Evolutionary conservation across 257 asterid genomes (phyloP), one percentile per base, ranked within the genome.

Genomic region (Lavandula angustifolia): DNA sequence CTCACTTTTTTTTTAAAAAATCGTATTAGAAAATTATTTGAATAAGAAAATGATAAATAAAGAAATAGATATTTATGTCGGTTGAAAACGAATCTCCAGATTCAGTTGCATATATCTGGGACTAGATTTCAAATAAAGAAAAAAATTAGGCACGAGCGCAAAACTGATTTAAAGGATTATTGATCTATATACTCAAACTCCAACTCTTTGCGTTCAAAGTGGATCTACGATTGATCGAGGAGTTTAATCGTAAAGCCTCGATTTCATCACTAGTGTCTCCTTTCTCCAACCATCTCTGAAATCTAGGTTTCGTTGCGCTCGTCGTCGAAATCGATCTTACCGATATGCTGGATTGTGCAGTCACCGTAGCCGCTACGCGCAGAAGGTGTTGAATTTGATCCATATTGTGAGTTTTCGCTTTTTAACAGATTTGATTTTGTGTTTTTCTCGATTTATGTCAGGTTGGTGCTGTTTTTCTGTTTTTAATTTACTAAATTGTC

Each of bases 171-270:
- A 10, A 42, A 10, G 14, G 33, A 9, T 3, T 35, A 8, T 58
- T 58, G 50, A 16, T 38, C 17, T 58, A 17, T 2, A 22, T 22
- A 17, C 64, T 55, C 32, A 8, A 7, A 56, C 29, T 7, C 27
- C 12, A 50, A 44, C 54, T 56, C 57, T 54, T 34, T 7, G 55
- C 76, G 66, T 64, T 56, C 59, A 64, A 64, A 55, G 71, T 49
- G 72, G 76, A 72, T 72, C 76, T 63, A 33, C 54, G 37, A 71
- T 33, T 47, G 14, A 69, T 38, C 67, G 34, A 58, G 48, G 60
- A 38, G 2, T 22, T 60, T 67, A 16, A 46, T 71, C 33, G 49
- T 3, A 9, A 27, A 53, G 42, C 62, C 54, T 64, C 22, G 60
- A 54, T 22, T 62, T 64, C 47, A 38, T 71, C 43, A 37, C 17